Base-by-base conservation (phyloP, 208 protist species). In the Leishmania braziliensis region DNA sequence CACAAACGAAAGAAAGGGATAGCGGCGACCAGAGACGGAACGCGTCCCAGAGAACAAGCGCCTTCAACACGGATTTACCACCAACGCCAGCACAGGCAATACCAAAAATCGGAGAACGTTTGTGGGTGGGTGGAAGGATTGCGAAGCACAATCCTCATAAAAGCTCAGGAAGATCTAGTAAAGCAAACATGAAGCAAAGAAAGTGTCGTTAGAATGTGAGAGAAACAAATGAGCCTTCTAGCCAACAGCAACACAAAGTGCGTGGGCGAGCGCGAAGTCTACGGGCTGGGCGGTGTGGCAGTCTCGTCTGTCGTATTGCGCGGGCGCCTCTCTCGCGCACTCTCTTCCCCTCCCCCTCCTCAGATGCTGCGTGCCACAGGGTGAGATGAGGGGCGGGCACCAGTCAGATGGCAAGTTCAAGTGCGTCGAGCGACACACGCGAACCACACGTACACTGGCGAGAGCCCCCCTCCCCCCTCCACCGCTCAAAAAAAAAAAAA, bases 361-460 rank as follows among this genome's bases (percentile, higher is more conserved):
- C 26, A 2, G 12, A 72, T 23, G 18, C n/a, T 33, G 23, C 68
- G 23, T n/a, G 23, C 29, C 68, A 5, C 5, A 72, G 3, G 68
- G 68, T 53, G 43, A 2, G 18, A 5, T 53, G 23, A 51, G 18
- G 43, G 16, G 6, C 39, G 43, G 14, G 43, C 16, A 26, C 23
- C 8, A 48, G 23, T 12, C 68, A n/a, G 36, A 70, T 43, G 36
- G 36, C n/a, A 4, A 18, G 14, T 72, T 50, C 43, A 48, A 51
- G 68, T 72, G 68, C 33, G 68, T 72, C 46, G 68, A 72, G 43
- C 68, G 23, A 72, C 43, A n/a, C 68, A 53, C 68, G 23, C 46
- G 12, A n/a, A 72, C 26, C 36, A 39, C 43, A 51, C 36, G 43
- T 51, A 51, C 36, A 72, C 39, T n/a, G 68, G 36, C 23, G 68